These are phyloP conservation scores for Aspergillus candidus DNA, from an alignment of 2,329 filamentous ascomycete species.

Conservation along the genomic window DNA sequence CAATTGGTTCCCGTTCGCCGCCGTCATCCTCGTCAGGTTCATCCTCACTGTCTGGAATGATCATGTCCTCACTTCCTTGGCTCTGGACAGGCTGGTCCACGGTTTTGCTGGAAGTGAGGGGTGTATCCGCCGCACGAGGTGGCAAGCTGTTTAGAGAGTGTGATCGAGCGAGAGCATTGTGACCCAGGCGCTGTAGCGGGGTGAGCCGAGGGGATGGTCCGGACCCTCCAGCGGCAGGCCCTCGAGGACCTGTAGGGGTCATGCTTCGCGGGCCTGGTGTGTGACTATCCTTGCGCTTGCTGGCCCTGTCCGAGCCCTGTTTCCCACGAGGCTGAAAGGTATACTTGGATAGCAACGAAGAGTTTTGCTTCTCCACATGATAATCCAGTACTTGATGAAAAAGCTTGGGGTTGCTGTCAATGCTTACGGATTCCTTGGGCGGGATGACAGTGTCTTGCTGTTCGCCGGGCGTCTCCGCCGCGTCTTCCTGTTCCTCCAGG, in stretches of 20 bases:
- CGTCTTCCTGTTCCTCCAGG: neutral
- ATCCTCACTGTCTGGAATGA: slow-evolving; percentile 47
- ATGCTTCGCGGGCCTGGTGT: neutral
- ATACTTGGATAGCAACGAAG: slow-evolving; percentile 31
- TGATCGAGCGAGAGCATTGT: slow-evolving; percentile 34
- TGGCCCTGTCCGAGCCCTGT: neutral
- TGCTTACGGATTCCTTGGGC: slow-evolving; percentile 7
- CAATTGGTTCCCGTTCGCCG: slow-evolving; percentile 7
- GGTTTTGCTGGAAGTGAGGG: neutral
- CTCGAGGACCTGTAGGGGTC: neutral
- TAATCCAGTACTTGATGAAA: slow-evolving; percentile 33
- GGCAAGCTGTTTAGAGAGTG: slow-evolving; percentile 28
- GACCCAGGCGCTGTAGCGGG: slow-evolving; percentile 37
- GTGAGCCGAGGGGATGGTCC: slow-evolving; percentile 21
- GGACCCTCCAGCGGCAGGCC: neutral
- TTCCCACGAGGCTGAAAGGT: slow-evolving; percentile 22
- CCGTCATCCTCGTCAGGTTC: slow-evolving; percentile 23
- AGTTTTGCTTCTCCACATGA: slow-evolving; percentile 33
- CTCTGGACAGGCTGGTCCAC: slow-evolving; percentile 5
- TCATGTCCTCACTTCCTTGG: slow-evolving; percentile 48
- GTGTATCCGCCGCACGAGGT: neutral
- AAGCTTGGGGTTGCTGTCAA: slow-evolving; percentile 15
- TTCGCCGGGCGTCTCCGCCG: neutral
- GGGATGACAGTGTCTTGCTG: neutral
- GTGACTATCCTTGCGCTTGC: neutral